These are phyloP conservation scores for Ulmus americana DNA, from an alignment of 331 rosid species.

Conservation along the genomic window DNA sequence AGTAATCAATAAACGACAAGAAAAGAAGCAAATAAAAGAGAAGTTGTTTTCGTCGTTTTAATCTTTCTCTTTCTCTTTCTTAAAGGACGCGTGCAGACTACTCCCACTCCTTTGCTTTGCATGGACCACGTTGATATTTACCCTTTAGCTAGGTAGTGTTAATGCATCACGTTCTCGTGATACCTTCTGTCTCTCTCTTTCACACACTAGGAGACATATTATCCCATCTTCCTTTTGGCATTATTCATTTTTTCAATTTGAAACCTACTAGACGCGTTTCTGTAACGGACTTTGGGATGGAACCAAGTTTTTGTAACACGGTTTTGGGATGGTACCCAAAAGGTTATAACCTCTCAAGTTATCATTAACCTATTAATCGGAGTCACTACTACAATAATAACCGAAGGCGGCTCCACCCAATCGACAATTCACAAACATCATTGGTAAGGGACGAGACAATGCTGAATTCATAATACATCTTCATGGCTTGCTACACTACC, in stretches of 20 bases:
- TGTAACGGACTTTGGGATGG: not conserved
- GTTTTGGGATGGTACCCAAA: too few species aligned
- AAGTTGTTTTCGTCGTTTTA: slow-evolving; percentile 17
- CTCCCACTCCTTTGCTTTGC: slow-evolving; percentile 8
- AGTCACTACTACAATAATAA: too few species aligned
- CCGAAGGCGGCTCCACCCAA: too few species aligned
- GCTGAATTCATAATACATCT: too few species aligned
- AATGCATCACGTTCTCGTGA: slow-evolving; percentile 27
- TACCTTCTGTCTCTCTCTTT: slow-evolving; percentile 11
- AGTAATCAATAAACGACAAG: slow-evolving; percentile 30
- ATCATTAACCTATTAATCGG: too few species aligned
- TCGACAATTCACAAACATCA: too few species aligned
- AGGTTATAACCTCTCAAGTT: too few species aligned
- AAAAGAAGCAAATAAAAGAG: slow-evolving; percentile 15
- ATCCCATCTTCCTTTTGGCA: slow-evolving; percentile 3
- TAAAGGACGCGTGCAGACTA: slow-evolving; percentile 23
- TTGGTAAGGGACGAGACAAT: too few species aligned
- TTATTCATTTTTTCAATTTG: not conserved
- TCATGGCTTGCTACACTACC: too few species aligned
- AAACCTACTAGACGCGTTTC: slow-evolving; percentile 11
- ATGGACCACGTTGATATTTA: slow-evolving; percentile 31
- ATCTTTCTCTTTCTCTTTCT: slow-evolving; percentile 4
- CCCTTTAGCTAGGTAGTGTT: not conserved
- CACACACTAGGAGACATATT: not conserved
- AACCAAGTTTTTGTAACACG: too few species aligned